A percentile compares a stretch with the other conserved stretches of the same genome.
These are phyloP conservation scores for Diaporthe vexans DNA, from an alignment of 2,329 filamentous ascomycete genomes.

Conservation along the genomic window DNA sequence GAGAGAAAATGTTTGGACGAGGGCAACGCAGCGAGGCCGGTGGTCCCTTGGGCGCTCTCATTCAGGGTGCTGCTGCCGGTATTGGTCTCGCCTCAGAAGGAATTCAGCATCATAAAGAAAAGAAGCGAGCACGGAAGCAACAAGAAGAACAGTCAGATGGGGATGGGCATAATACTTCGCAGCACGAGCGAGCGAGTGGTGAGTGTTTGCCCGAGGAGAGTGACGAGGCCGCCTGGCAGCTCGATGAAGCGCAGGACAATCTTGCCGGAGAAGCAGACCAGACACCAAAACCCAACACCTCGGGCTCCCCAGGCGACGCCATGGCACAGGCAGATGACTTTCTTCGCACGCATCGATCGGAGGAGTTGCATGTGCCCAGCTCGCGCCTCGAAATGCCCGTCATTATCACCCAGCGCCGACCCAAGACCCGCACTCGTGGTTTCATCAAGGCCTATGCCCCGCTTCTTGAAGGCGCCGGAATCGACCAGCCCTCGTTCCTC, in stretches of 20 bases:
- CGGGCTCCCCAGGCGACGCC: background rate
- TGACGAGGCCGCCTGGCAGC: conserved; percentile 36
- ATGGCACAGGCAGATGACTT: conserved; percentile 33
- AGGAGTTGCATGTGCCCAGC: background rate
- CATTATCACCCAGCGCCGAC: conserved; percentile 65
- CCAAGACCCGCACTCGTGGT: conserved; percentile 61
- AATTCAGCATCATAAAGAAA: conserved; percentile 42
- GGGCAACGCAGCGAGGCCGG: background rate
- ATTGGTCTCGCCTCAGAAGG: conserved; percentile 44
- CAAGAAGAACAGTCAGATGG: background rate
- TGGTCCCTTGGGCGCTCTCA: conserved; percentile 34
- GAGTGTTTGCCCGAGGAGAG: background rate
- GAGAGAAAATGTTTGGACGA: background rate
- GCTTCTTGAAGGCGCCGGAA: conserved; percentile 58
- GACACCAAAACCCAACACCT: background rate
- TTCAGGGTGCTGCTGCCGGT: conserved; percentile 40
- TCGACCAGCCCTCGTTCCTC: conserved; percentile 63
- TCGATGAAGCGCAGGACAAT: conserved; percentile 39
- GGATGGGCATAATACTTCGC: background rate
- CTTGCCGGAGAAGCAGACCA: conserved; percentile 15
- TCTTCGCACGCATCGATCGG: conserved; percentile 20
- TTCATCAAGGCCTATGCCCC: conserved; percentile 69
- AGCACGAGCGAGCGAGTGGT: background rate
- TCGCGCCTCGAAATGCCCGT: conserved; percentile 55
- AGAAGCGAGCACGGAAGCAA: conserved; percentile 40